Conservation (phyloP, 75 land plant genomes). For the Sequoiadendron giganteum region DNA sequence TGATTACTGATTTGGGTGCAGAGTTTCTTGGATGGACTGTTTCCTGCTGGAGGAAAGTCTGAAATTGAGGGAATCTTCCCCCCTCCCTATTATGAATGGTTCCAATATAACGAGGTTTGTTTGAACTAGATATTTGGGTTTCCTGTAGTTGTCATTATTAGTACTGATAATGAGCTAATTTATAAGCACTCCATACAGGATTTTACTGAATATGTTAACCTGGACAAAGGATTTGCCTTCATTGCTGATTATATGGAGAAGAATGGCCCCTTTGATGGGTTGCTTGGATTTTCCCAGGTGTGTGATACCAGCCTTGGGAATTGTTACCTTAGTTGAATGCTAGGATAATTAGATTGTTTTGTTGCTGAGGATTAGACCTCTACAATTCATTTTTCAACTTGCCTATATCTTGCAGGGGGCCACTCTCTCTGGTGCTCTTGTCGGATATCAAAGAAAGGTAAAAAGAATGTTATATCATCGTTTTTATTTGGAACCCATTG, state of each 20-base stretch:
- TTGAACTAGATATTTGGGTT: not conserved
- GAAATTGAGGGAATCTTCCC: constrained; percentile 87
- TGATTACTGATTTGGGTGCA: constrained; percentile 22
- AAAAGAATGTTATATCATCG: not conserved
- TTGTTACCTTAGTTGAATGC: not conserved
- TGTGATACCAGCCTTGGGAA: not conserved
- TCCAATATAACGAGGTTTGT: constrained; percentile 71
- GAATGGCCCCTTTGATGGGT: constrained; percentile 92
- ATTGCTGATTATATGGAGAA: constrained; percentile 69
- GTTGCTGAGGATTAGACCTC: not conserved
- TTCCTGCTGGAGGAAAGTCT: constrained; percentile 78
- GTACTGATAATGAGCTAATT: not conserved
- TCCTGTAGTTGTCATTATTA: no score
- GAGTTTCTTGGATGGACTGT: constrained; percentile 72
- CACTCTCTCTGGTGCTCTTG: constrained; percentile 59
- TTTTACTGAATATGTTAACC: constrained; percentile 67
- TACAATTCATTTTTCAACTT: not conserved
- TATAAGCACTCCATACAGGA: constrained; percentile 38
- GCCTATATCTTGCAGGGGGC: constrained; percentile 55
- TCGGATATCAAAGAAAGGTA: constrained; percentile 82
- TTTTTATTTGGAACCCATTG: not conserved
- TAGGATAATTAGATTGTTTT: no score
- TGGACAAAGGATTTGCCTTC: constrained; percentile 76
- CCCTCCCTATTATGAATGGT: constrained; percentile 94
- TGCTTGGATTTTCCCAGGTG: constrained; percentile 95